Evolutionary conservation across 441 rosid species (phyloP).

Genomic region (Breynia disticha): DNA sequence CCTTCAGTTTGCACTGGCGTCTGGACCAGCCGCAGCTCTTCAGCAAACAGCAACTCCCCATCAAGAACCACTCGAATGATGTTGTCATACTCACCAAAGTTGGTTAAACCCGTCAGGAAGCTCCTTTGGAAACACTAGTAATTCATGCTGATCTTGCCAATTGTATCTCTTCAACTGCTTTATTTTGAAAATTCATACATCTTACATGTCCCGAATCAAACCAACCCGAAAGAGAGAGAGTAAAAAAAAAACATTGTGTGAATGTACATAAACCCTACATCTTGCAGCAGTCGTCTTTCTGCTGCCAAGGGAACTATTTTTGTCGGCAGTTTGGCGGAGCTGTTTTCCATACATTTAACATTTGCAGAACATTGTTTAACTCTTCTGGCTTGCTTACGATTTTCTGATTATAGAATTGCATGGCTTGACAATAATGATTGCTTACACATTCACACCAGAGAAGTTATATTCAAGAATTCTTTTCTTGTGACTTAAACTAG

Average conservation of each 20-base stretch:
- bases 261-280: conserved; percentile 21
- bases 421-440: not conserved
- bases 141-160: conserved; percentile 2
- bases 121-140: not conserved
- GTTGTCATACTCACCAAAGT: not conserved
- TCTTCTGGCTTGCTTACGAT: not conserved
- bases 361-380: not conserved
- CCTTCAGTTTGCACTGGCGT: conserved; percentile 52
- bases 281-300: conserved; percentile 7
- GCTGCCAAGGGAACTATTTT: conserved; percentile 6
- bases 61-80: conserved; percentile 38
- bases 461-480: no score
- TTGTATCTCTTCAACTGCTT: conserved; percentile 6
- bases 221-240: not conserved
- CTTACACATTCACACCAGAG: no score
- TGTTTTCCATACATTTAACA: not conserved
- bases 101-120: not conserved
- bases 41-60: conserved; percentile 41
- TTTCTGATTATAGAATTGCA: not conserved
- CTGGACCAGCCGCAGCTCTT: conserved; percentile 45
- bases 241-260: not conserved
- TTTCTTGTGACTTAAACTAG: no score
- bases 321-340: conserved; percentile 3
- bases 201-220: not conserved
- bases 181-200: conserved; percentile 1